phyloP scores from a whole-genome alignment of 73 alveolate species.

The Paramecium bursaria region DNA sequence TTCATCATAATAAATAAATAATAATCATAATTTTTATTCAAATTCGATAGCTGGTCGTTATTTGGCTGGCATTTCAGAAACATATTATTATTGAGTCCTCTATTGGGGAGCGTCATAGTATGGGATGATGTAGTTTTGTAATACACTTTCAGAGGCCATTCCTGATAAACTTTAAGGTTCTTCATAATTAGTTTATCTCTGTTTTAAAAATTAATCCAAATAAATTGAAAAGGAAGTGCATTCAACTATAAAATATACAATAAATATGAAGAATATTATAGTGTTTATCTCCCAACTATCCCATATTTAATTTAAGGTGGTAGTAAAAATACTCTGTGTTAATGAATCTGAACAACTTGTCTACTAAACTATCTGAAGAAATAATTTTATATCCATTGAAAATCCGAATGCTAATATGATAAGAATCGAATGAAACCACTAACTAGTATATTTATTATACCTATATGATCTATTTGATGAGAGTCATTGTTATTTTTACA shows the following conservation, averaged over 20 bases:
- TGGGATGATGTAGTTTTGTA: too few species aligned
- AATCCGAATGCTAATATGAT: slow-evolving; percentile 27
- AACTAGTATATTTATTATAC: not conserved
- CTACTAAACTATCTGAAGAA: not conserved
- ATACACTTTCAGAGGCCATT: too few species aligned
- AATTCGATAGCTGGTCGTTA: too few species aligned
- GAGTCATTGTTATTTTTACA: not conserved
- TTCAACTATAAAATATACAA: slow-evolving; percentile 1
- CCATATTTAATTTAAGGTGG: slow-evolving; percentile 8
- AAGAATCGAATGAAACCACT: slow-evolving; percentile 27
- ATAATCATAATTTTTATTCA: too few species aligned
- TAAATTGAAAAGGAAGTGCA: slow-evolving; percentile 29
- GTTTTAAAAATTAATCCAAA: too few species aligned
- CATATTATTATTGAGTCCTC: too few species aligned
- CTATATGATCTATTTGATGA: not conserved
- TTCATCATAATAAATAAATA: too few species aligned
- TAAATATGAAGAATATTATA: slow-evolving; percentile 12
- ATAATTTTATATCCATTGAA: slow-evolving; percentile 46
- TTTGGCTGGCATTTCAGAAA: too few species aligned
- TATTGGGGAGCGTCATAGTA: too few species aligned
- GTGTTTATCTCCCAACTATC: not conserved
- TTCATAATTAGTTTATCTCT: too few species aligned
- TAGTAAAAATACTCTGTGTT: not conserved
- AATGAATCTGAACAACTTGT: not conserved
- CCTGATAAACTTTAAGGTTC: too few species aligned